These are phyloP conservation scores for Backusella tuberculispora DNA, from an alignment of 192 early-diverging fungal genomes.

Conservation along the genomic window DNA sequence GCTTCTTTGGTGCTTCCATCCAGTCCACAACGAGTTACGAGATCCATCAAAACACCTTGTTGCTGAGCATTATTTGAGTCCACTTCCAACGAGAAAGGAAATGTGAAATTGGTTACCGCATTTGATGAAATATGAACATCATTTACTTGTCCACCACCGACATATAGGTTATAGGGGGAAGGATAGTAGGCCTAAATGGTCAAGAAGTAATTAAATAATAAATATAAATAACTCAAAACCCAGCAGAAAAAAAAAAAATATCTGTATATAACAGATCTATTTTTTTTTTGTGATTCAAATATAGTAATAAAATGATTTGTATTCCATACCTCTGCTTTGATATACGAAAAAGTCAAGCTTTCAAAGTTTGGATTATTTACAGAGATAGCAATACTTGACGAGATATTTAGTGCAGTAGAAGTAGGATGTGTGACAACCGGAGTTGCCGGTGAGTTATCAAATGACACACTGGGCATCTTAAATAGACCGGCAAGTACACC, in stretches of 20 bases:
- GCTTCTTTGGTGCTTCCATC: conserved; percentile 24
- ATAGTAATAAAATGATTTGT: not conserved
- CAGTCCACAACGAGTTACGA: conserved; percentile 48
- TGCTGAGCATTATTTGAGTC: conserved; percentile 32
- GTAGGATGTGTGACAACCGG: not conserved
- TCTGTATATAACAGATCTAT: too few species aligned
- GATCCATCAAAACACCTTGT: conserved; percentile 46
- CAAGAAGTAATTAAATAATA: not conserved
- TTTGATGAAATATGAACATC: conserved; percentile 48
- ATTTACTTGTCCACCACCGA: conserved; percentile 52
- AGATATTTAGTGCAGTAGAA: not conserved
- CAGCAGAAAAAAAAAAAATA: not conserved
- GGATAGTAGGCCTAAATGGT: conserved; percentile 57
- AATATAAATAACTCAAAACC: conserved; percentile 11
- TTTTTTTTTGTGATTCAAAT: too few species aligned
- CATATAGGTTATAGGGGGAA: conserved; percentile 33
- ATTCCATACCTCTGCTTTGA: conserved; percentile 49
- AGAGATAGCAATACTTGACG: conserved; percentile 24
- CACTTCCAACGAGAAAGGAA: conserved; percentile 48
- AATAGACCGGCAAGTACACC: conserved; percentile 48
- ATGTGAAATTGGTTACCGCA: conserved; percentile 42
- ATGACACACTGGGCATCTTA: conserved; percentile 46
- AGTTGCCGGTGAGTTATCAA: conserved; percentile 28
- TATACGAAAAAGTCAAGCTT: conserved; percentile 48
- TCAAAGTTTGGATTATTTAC: conserved; percentile 53